Evolutionary conservation across 202 grass and related monocot species (phyloP).

Genomic region (Carex sylvatica): DNA sequence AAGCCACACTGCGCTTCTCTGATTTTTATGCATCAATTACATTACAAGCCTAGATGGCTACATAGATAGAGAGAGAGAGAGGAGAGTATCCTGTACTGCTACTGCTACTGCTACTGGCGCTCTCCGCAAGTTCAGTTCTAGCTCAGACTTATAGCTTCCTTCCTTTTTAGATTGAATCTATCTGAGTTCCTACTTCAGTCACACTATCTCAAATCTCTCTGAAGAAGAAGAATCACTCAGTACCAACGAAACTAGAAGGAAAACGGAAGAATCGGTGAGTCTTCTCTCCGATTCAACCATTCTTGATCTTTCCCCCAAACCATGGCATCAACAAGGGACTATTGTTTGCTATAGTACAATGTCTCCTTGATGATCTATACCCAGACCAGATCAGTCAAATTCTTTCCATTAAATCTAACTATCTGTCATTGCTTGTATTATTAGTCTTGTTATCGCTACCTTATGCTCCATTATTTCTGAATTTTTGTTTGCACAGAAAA

Average conservation of each 20-base stretch:
- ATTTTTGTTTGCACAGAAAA: constrained; percentile 13
- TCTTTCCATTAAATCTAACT: neutral
- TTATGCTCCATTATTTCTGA: neutral
- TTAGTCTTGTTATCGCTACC: neutral
- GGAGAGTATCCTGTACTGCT: constrained; percentile 28
- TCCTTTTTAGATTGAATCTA: constrained; percentile 12
- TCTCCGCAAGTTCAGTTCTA: neutral
- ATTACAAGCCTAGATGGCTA: constrained; percentile 24
- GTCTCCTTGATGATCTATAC: neutral
- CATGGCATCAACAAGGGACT: neutral
- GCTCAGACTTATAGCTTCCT: neutral
- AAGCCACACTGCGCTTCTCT: constrained; percentile 50
- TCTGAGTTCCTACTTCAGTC: neutral
- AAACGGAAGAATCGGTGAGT: neutral
- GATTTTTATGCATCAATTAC: constrained; percentile 79
- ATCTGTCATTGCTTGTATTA: neutral
- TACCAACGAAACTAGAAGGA: neutral
- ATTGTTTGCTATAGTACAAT: neutral
- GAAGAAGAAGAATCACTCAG: neutral
- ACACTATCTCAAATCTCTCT: neutral
- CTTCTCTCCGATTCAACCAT: neutral
- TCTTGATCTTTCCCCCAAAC: neutral
- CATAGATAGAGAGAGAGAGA: neutral
- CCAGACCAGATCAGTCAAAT: neutral
- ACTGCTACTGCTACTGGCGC: constrained; percentile 24